Base-by-base conservation (phyloP, 352 stramenopile genomes). In the Albugo candida region DNA sequence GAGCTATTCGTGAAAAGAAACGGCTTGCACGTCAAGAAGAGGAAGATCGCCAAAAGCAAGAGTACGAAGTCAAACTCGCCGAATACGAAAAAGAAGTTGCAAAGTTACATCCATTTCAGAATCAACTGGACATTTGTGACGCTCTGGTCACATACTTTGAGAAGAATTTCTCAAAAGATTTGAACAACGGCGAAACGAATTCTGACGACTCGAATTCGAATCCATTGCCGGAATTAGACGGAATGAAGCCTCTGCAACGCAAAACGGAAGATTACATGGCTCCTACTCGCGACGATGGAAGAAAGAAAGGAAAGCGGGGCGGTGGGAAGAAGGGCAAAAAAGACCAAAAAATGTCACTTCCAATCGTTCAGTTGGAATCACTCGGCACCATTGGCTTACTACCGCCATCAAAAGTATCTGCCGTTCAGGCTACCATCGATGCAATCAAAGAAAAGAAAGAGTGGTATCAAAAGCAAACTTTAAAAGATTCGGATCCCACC, bases 371-470 rank as follows among this genome's bases (percentile, higher is more conserved):
- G 54, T 47, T 87, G 43, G 72, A 91, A 45, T 86, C 92, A 47
- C 97, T 97, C 67, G 91, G 70, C 52, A 74, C 94, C 44, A 59
- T 98, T 17, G 80, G 72, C 24, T 61, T 98, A 45, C 65, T 81
- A 53, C 91, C 92, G 35, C 92, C 93, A 11, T 78, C 83, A 39
- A 83, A 70, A 44, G 66, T 93, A 16, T 70, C 75, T 31, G 70
- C 70, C 18, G 70, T 97, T 11, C 60, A 69, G 39, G 67, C 70
- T n/a, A 92, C 84, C 20, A 76, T 97, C 56, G 68, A 84, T 47
- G 91, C 84, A 48, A 82, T 98, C 20, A 93, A 95, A 61, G 83
- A 80, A n/a, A 97, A 96, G 81, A 97, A 98, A 67, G 56, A 75
- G 20, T 91, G 70, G 75, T 91, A 84, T 52, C 63, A 62, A 24